phyloP scores from a whole-genome alignment of 352 stramenopile genomes.

The Phytophthora litchii region DNA sequence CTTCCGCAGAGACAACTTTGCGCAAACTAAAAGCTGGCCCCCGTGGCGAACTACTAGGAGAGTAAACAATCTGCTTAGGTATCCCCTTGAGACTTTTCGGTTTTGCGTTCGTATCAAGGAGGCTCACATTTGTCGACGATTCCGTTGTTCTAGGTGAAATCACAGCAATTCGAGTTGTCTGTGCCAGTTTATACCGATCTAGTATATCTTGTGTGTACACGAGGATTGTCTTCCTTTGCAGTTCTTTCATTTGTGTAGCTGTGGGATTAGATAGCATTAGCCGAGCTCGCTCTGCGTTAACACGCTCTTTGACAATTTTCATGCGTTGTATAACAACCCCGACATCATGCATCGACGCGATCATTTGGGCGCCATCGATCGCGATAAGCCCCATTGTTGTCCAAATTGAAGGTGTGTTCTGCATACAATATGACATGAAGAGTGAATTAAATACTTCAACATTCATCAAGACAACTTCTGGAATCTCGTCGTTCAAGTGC shows the following conservation, averaged over 20 bases:
- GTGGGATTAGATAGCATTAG: neutral
- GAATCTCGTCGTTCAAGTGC: slow-evolving; percentile 32
- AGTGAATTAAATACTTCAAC: slow-evolving; percentile 52
- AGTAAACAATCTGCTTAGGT: slow-evolving; percentile 1
- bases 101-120: slow-evolving; percentile 1
- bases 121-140: neutral
- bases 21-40: neutral
- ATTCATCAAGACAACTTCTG: slow-evolving; percentile 43
- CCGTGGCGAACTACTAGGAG: neutral
- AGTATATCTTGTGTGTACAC: slow-evolving; percentile 19
- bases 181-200: slow-evolving; percentile 7
- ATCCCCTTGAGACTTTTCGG: neutral
- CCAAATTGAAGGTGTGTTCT: slow-evolving; percentile 38
- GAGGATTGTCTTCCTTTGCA: slow-evolving; percentile 7
- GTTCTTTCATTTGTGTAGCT: neutral
- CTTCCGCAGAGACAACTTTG: slow-evolving; percentile 9
- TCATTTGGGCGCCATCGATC: slow-evolving; percentile 29
- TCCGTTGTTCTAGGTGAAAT: neutral
- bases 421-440: slow-evolving; percentile 50
- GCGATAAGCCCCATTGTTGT: slow-evolving; percentile 32
- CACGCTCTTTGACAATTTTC: slow-evolving; percentile 1
- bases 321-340: slow-evolving; percentile 13
- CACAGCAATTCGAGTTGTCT: neutral
- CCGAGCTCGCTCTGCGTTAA: slow-evolving; percentile 6
- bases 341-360: slow-evolving; percentile 21